Percentiles rank a stretch among this genome's conserved stretches.
phyloP scores from a whole-genome alignment of 352 stramenopile species.

The Phytophthora foliorum region DNA sequence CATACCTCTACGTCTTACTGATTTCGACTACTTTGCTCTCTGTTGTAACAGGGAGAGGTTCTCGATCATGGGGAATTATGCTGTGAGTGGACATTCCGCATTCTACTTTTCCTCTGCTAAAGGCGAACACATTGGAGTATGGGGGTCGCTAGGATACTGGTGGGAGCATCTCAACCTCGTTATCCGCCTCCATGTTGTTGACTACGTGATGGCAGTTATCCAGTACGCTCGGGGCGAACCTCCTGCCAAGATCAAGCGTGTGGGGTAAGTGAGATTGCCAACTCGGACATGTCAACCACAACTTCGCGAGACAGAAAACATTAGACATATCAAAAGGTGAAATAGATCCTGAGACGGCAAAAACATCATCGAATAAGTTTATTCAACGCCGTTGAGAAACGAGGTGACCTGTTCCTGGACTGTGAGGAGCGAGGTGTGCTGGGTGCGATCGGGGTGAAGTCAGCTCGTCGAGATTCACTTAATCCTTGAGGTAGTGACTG shows the following conservation, averaged over 20 bases:
- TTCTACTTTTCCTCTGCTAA: constrained; percentile 42
- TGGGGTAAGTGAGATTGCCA: constrained; percentile 21
- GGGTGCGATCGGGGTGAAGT: constrained; percentile 41
- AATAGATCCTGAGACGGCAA: background rate
- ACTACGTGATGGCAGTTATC: constrained; percentile 60
- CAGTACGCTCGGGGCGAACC: constrained; percentile 48
- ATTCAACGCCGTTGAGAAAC: constrained; percentile 50
- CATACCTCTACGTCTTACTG: background rate
- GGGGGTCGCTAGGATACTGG: constrained; percentile 56
- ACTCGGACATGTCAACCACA: background rate
- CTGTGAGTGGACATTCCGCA: constrained; percentile 65
- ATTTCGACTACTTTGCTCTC: constrained; percentile 11
- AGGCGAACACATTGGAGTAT: constrained; percentile 12
- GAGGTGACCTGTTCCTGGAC: constrained; percentile 56
- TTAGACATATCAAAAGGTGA: background rate
- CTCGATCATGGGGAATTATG: constrained; percentile 78
- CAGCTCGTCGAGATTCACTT: constrained; percentile 33
- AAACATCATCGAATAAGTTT: constrained; percentile 53
- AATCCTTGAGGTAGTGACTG: constrained; percentile 23
- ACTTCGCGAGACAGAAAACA: background rate
- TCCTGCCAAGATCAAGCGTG: constrained; percentile 51
- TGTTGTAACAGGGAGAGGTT: constrained; percentile 68
- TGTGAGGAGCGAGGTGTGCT: constrained; percentile 55
- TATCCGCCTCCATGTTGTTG: constrained; percentile 65
- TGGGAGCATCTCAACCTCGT: constrained; percentile 75